Evolutionary conservation across 306 rosid species (phyloP), one percentile per base, ranked within the genome.

Genomic region (Chamaecrista fasciculata): DNA sequence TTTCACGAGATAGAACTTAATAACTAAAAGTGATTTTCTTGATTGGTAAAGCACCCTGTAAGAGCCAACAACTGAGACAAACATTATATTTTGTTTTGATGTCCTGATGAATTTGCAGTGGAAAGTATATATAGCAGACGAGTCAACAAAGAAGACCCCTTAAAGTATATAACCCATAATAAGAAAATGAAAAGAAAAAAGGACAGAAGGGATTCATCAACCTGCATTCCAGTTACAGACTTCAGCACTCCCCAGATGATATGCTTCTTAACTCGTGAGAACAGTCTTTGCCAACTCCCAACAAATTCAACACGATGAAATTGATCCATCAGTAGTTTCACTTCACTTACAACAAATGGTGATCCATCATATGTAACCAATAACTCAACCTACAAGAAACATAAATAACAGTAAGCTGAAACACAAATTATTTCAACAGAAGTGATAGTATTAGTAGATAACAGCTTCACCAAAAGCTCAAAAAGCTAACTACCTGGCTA

Each of bases 161-260:
- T 29, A 18, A 7, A 23, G 33, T 36, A 61, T 39, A 29, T 6
- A 72, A 26, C 57, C 61, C 23, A 62, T 37, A 34, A 69, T 23
- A 56, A 51, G 16, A 48, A 75, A 15, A 51, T 33, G 57, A 23
- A 66, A 49, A 60, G 37, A 19, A 57, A 34, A 59, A 40, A 37
- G 55, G 59, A 72, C n/a, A 77, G 9, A 52, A 29, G 28, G 53
- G 57, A 77, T 43, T 39, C 28, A 61, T 70, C 70, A 16, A 89
- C 99, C 96, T 95, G 99, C 99, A 91, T 91, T 82, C 99, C 99
- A 26, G 97, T 86, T 60, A 95, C 97, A 62, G 99, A 95, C 79
- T 95, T 95, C 6, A 95, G 74, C 79, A 95, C 97, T 76, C 99
- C 97, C 99, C 99, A 95, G 48, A 95, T 95, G 77, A 95, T 85